phyloP scores from a whole-genome alignment of 306 rosid species.

The Fragaria ananassa region DNA sequence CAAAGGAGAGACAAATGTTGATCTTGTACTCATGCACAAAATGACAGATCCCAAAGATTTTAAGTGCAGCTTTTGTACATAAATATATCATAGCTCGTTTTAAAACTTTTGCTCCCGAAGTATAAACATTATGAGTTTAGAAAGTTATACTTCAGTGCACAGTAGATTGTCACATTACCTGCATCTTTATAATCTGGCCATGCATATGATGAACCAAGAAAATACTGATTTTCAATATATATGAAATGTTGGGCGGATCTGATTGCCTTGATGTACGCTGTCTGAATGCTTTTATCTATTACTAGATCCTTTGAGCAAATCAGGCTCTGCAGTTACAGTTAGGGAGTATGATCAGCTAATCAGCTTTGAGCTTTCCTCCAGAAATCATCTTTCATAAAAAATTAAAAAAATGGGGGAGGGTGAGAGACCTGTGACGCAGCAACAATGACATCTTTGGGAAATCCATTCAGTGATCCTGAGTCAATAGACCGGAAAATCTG shows the following conservation, averaged over 20 bases:
- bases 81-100: background rate
- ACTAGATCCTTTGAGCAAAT: conserved; percentile 62
- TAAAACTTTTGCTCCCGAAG: background rate
- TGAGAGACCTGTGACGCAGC: conserved; percentile 50
- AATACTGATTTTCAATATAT: conserved; percentile 92
- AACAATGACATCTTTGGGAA: conserved; percentile 51
- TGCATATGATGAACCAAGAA: conserved; percentile 86
- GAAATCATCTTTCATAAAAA: background rate
- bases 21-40: background rate
- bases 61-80: background rate
- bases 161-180: conserved; percentile 43
- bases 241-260: conserved; percentile 93
- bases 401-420: conserved; percentile 14
- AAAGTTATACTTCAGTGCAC: conserved; percentile 11
- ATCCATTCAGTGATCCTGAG: conserved; percentile 84
- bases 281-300: conserved; percentile 89
- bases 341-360: conserved; percentile 12
- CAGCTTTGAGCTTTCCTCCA: background rate
- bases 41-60: background rate
- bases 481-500: conserved; percentile 94
- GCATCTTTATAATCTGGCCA: conserved; percentile 85
- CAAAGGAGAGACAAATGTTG: background rate
- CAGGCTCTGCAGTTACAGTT: conserved; percentile 66
- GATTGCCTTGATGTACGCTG: conserved; percentile 85
- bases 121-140: background rate